phyloP scores from a whole-genome alignment of 305 asterid species.

The Petunia hybrid region DNA sequence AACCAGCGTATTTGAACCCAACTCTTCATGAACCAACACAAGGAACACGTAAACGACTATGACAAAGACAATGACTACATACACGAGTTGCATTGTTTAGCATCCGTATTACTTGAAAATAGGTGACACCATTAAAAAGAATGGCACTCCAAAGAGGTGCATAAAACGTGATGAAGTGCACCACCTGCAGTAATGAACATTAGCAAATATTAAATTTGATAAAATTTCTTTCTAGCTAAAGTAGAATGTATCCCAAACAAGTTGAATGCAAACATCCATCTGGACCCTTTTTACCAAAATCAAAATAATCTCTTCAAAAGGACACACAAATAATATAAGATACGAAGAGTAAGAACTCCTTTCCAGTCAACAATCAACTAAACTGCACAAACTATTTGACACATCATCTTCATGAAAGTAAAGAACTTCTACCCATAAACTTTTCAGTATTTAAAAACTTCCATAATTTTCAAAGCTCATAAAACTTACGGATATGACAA shows the following conservation, averaged over 20 bases:
- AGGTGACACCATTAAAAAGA: slow-evolving; percentile 94
- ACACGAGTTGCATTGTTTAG: slow-evolving; percentile 95
- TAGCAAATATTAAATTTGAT: background rate
- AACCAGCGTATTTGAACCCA: slow-evolving; percentile 35
- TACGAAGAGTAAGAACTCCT: slow-evolving; percentile 10
- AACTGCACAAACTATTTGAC: slow-evolving; percentile 5
- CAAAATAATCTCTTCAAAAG: background rate
- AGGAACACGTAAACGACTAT: slow-evolving; percentile 34
- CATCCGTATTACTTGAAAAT: slow-evolving; percentile 98
- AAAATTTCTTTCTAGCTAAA: background rate
- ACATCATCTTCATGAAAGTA: background rate
- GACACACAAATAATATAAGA: background rate
- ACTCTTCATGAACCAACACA: slow-evolving; percentile 35
- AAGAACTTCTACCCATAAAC: background rate
- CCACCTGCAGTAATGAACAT: slow-evolving; percentile 63
- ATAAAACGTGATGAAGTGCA: slow-evolving; percentile 90
- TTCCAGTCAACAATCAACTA: background rate
- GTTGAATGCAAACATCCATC: background rate
- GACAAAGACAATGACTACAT: slow-evolving; percentile 47
- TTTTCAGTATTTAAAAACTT: slow-evolving; percentile 14
- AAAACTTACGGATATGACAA: slow-evolving; percentile 18
- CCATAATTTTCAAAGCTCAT: slow-evolving; percentile 3
- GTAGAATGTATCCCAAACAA: slow-evolving; percentile 11
- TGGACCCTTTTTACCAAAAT: slow-evolving; percentile 15
- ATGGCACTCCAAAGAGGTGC: slow-evolving; percentile 98